These are phyloP conservation scores for Picea sitchensis DNA, from an alignment of 75 land plant genomes.

Conservation along the genomic window DNA sequence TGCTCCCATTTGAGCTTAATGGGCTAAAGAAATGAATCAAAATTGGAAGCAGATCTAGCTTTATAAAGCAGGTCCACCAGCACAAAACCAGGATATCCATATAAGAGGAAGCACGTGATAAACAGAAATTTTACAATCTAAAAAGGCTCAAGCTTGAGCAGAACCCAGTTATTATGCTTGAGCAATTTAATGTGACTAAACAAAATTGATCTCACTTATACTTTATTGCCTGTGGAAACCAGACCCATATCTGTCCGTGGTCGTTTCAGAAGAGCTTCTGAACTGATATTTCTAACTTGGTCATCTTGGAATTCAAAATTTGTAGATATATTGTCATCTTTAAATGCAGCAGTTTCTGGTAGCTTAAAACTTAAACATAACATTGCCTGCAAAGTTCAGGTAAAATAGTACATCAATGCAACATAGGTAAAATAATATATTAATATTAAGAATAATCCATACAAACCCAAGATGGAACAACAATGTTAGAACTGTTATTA, in stretches of 20 bases:
- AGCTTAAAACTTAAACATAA: slow-evolving; percentile 61
- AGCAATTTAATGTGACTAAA: not conserved
- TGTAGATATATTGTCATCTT: not conserved
- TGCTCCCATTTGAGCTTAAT: not conserved
- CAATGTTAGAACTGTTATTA: not conserved
- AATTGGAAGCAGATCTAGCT: not conserved
- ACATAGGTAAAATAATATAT: not conserved
- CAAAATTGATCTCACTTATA: slow-evolving; percentile 4
- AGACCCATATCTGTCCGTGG: not conserved
- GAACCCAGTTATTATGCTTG: not conserved
- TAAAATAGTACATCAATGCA: not conserved
- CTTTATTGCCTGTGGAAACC: not conserved
- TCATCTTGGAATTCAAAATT: slow-evolving; percentile 1
- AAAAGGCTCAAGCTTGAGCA: not conserved
- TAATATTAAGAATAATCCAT: not conserved
- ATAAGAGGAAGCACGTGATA: not conserved
- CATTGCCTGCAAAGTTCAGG: slow-evolving; percentile 50
- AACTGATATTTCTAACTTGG: not conserved
- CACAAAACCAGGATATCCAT: not conserved
- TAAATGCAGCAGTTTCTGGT: slow-evolving; percentile 22
- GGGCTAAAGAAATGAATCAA: not conserved
- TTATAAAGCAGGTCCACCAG: not conserved
- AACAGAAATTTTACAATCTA: not conserved
- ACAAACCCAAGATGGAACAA: not conserved
- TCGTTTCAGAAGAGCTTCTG: slow-evolving; percentile 1